Evolutionary conservation across 2,329 filamentous ascomycete species (phyloP).

Genomic region (Colletotrichum horii): DNA sequence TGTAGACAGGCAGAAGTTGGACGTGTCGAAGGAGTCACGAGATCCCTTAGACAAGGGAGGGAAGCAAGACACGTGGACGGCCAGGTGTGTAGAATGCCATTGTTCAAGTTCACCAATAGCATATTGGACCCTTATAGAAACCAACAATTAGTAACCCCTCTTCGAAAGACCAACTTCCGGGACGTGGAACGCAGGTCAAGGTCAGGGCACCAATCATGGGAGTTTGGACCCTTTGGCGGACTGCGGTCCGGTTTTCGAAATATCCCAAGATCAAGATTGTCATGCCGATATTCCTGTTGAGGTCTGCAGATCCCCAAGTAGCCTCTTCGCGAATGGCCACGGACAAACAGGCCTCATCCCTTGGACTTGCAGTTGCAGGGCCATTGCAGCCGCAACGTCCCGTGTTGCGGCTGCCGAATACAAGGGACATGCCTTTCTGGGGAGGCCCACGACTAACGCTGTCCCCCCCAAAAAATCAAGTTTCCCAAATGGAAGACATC

Average conservation of each 20-base stretch:
- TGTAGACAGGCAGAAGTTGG: not conserved
- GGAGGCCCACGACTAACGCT: not conserved
- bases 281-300: not conserved
- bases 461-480: slow-evolving; percentile 9
- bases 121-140: not conserved
- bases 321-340: not conserved
- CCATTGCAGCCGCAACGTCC: not conserved
- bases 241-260: not conserved
- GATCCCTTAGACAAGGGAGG: not conserved
- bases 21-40: not conserved
- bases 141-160: not conserved
- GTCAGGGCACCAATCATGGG: not conserved
- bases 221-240: not conserved
- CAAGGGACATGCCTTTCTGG: slow-evolving; percentile 15
- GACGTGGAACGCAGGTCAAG: not conserved
- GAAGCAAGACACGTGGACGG: not conserved
- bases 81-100: not conserved
- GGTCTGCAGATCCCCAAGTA: not conserved
- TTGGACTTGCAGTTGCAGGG: not conserved
- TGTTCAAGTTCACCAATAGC: not conserved
- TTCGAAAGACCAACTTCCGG: not conserved
- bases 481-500: not conserved
- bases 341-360: not conserved
- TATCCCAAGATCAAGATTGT: not conserved
- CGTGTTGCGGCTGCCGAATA: not conserved